phyloP scores from a whole-genome alignment of 768 basidiomycete species.

The Russula olivacea region DNA sequence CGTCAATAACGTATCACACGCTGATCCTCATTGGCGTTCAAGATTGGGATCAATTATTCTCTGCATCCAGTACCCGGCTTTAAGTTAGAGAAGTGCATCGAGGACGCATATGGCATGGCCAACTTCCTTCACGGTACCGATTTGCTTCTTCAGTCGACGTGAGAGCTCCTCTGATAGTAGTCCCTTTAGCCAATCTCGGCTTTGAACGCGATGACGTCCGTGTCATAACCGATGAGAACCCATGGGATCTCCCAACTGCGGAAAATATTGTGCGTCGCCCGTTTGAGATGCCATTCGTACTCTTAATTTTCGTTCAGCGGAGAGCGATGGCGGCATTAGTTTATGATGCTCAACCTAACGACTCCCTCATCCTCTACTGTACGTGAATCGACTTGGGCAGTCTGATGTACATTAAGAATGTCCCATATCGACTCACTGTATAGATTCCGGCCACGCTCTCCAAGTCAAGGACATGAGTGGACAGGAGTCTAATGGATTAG shows the following conservation, averaged over 20 bases:
- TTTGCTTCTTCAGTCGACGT: neutral
- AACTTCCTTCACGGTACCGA: conserved; percentile 1
- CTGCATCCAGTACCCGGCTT: neutral
- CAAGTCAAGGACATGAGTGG: neutral
- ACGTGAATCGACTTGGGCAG: neutral
- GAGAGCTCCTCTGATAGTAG: neutral
- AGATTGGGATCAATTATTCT: conserved; percentile 8
- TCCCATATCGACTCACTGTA: neutral
- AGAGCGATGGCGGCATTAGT: neutral
- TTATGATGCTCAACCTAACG: neutral
- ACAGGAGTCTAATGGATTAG: neutral
- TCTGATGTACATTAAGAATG: neutral
- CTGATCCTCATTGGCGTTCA: neutral
- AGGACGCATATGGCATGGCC: conserved; percentile 1
- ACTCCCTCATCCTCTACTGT: conserved; percentile 7
- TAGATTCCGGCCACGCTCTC: conserved; percentile 6
- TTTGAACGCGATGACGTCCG: neutral
- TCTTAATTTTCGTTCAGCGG: neutral
- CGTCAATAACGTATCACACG: neutral
- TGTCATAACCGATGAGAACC: neutral
- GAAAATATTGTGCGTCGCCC: conserved; percentile 4
- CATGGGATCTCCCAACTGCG: neutral
- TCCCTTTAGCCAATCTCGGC: neutral
- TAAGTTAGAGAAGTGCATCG: neutral
- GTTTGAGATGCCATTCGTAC: neutral